Percentiles rank a stretch among this genome's conserved stretches.
Conservation (phyloP, 768 basidiomycete genomes). For the Mycena galericulata region DNA sequence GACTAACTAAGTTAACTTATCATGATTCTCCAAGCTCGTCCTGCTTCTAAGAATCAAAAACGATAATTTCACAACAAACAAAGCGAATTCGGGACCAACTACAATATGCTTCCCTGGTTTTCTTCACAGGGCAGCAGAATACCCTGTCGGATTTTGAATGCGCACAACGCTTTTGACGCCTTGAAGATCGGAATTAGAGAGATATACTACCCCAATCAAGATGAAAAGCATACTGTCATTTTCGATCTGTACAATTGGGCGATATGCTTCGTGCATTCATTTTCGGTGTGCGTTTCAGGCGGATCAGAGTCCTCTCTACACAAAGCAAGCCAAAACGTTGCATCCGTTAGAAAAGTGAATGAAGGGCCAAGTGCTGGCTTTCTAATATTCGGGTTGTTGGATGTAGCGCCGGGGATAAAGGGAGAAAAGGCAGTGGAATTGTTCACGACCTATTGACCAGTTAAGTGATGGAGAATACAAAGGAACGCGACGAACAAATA, state of each 20-base stretch:
- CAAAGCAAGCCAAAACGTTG: conserved; percentile 75
- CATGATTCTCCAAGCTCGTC: no score
- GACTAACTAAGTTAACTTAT: no score
- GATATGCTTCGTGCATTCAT: conserved; percentile 42
- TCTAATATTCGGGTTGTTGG: conserved; percentile 48
- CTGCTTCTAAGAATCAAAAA: no score
- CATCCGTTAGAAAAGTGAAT: conserved; percentile 79
- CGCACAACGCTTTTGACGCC: conserved; percentile 53
- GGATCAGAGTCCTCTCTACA: conserved; percentile 24
- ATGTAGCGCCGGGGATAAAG: conserved; percentile 28
- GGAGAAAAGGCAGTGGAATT: conserved; percentile 52
- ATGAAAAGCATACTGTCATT: conserved; percentile 47
- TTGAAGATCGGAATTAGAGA: conserved; percentile 29
- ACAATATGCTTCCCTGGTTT: no score
- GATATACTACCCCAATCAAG: conserved; percentile 1
- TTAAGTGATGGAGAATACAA: background rate
- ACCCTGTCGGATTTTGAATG: conserved; percentile 53
- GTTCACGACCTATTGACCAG: conserved; percentile 67
- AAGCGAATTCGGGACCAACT: no score
- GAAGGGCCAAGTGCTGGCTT: conserved; percentile 84
- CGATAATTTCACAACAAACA: no score
- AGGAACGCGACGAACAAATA: conserved; percentile 62
- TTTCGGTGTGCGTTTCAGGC: conserved; percentile 27
- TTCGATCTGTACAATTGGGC: conserved; percentile 60
- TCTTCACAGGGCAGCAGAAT: conserved; percentile 2